Conservation (phyloP, 495 filamentous ascomycete genomes). For the Recurvomyces mirabilis region DNA sequence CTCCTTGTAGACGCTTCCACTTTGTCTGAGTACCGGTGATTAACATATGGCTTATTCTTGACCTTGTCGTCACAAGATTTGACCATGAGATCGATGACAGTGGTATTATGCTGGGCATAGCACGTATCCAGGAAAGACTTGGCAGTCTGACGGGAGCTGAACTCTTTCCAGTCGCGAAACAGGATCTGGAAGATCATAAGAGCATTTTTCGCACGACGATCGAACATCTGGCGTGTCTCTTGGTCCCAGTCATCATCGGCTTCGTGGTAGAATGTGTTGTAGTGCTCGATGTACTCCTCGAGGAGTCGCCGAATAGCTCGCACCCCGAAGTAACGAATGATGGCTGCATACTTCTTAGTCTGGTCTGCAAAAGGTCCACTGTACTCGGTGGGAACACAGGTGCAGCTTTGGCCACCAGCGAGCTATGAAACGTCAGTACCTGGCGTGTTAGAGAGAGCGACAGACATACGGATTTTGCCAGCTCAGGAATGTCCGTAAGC, state of each 20-base stretch:
- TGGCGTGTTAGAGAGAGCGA: neutral
- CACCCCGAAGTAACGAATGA: constrained; percentile 7
- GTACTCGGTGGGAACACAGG: constrained; percentile 8
- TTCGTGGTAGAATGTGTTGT: neutral
- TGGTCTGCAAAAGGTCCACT: neutral
- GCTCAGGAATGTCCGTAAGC: constrained; percentile 5
- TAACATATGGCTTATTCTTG: neutral
- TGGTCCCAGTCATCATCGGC: neutral
- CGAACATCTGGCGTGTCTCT: neutral
- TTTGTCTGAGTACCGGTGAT: constrained; percentile 2
- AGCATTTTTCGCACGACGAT: neutral
- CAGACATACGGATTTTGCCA: constrained; percentile 14
- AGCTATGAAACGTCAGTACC: constrained; percentile 5
- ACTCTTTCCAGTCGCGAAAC: constrained; percentile 1
- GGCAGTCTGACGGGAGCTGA: constrained; percentile 2
- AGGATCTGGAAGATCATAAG: constrained; percentile 1
- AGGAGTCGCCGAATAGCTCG: constrained; percentile 1
- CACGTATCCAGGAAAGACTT: neutral
- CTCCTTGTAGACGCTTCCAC: neutral
- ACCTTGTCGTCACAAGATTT: neutral
- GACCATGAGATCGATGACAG: neutral
- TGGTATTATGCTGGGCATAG: neutral
- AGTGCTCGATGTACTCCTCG: neutral
- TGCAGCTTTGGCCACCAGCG: constrained; percentile 6
- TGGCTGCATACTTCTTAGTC: constrained; percentile 4